A percentile compares a stretch with the other conserved stretches of the same genome.
These are phyloP conservation scores for Populus davidiana DNA, from an alignment of 345 rosid genomes.

Conservation along the genomic window DNA sequence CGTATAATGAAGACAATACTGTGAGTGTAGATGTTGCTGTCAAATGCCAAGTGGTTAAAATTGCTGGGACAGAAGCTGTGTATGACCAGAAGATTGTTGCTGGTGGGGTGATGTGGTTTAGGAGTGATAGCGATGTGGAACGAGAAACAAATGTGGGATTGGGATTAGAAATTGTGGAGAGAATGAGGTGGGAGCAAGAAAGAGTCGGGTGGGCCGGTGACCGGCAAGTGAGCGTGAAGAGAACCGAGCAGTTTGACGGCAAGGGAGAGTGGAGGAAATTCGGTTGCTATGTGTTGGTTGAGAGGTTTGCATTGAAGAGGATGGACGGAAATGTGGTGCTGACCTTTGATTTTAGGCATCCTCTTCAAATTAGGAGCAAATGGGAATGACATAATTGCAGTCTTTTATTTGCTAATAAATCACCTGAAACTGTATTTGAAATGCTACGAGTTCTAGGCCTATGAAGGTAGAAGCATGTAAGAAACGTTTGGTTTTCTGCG, in stretches of 20 bases:
- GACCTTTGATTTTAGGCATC: slow-evolving; percentile 10
- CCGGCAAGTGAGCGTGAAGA: slow-evolving; percentile 1
- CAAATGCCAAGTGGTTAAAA: background rate
- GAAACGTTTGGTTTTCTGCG: too few species aligned
- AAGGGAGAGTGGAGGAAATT: slow-evolving; percentile 8
- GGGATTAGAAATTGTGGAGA: slow-evolving; percentile 9
- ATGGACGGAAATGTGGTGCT: slow-evolving; percentile 15
- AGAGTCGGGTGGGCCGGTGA: slow-evolving; percentile 10
- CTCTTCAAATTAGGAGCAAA: slow-evolving; percentile 2
- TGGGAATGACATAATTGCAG: slow-evolving; percentile 1
- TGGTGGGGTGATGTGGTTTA: slow-evolving; percentile 13
- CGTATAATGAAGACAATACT: background rate
- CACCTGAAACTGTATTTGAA: too few species aligned
- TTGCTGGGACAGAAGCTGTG: background rate
- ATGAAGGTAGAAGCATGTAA: too few species aligned
- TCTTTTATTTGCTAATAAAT: background rate
- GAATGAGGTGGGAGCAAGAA: slow-evolving; percentile 18
- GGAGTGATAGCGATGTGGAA: background rate
- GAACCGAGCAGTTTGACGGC: slow-evolving; percentile 1
- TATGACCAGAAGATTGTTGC: background rate
- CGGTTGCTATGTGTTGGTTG: slow-evolving; percentile 20
- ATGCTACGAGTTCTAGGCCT: too few species aligned
- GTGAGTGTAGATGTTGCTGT: slow-evolving; percentile 5
- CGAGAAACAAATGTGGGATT: too few species aligned
- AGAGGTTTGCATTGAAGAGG: slow-evolving; percentile 22